Conservation (phyloP, 306 rosid species). For the Medicago lupulina region DNA sequence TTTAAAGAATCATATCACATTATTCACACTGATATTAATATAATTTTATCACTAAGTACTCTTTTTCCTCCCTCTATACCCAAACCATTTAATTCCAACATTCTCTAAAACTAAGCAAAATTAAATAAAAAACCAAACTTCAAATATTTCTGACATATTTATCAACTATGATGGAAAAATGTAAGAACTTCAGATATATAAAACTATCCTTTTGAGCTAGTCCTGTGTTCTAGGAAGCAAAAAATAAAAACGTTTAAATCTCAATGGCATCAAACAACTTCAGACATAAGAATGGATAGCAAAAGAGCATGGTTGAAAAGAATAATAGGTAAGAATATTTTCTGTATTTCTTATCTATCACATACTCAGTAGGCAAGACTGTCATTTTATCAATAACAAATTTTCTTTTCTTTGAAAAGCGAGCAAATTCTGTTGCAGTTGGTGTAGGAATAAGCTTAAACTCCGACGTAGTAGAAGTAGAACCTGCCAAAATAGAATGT, state of each 20-base stretch:
- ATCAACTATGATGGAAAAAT: too few relatives aligned
- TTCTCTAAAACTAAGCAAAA: too few relatives aligned
- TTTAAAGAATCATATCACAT: too few relatives aligned
- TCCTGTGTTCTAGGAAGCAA: background rate
- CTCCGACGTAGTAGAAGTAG: conserved; percentile 47
- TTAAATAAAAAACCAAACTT: too few relatives aligned
- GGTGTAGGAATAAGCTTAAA: conserved; percentile 63
- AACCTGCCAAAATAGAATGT: conserved; percentile 52
- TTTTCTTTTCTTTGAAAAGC: conserved; percentile 68
- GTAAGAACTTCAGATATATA: too few relatives aligned
- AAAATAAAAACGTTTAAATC: background rate
- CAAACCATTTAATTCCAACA: too few relatives aligned
- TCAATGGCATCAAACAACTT: too few relatives aligned
- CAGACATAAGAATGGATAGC: background rate
- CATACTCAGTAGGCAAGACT: conserved; percentile 70
- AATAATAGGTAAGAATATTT: conserved; percentile 9
- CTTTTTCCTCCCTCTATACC: too few relatives aligned
- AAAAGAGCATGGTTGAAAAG: conserved; percentile 35
- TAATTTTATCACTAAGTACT: too few relatives aligned
- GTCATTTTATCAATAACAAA: conserved; percentile 50
- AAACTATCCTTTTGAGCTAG: background rate
- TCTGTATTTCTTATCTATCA: conserved; percentile 20
- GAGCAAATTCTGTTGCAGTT: conserved; percentile 49
- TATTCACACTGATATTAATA: too few relatives aligned
- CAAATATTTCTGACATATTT: too few relatives aligned